Conservation (phyloP, 1,284 basidiomycete genomes). For the Cystobasidium pallidum region DNA sequence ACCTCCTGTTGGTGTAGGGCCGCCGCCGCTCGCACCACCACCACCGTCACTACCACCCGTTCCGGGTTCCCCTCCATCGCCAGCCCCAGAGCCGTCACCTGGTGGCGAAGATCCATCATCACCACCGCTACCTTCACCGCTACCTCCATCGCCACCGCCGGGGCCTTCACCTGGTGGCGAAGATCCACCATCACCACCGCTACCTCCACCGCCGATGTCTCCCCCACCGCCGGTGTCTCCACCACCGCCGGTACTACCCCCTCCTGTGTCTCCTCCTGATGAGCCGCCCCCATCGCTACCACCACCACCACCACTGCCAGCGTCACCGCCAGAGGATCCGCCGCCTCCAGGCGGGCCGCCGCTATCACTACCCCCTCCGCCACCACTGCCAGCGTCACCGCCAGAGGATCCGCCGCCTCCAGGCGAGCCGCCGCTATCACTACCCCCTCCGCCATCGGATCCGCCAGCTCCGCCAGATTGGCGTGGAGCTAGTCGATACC, state of each 20-base stretch:
- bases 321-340: background rate
- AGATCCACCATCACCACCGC: constrained; percentile 5
- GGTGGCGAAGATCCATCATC: background rate
- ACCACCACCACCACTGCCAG: background rate
- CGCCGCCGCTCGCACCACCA: too few species aligned
- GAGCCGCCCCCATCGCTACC: constrained; percentile 10
- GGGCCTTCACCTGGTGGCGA: too few species aligned
- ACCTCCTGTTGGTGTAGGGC: background rate
- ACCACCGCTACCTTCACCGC: background rate
- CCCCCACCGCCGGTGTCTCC: background rate
- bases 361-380: background rate
- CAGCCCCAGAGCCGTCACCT: background rate
- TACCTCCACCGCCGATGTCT: background rate
- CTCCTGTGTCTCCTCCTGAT: background rate
- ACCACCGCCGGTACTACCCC: background rate
- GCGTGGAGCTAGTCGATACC: background rate
- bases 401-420: background rate
- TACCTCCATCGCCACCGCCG: too few species aligned
- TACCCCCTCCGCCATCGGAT: background rate
- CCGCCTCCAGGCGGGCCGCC: constrained; percentile 6
- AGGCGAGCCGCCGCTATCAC: constrained; percentile 3
- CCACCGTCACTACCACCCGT: background rate
- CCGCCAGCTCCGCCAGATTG: constrained; percentile 17
- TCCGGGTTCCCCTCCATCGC: background rate
- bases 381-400: constrained; percentile 2